These are phyloP conservation scores for Phytophthora colocasiae DNA, from an alignment of 352 stramenopile genomes.

Conservation along the genomic window DNA sequence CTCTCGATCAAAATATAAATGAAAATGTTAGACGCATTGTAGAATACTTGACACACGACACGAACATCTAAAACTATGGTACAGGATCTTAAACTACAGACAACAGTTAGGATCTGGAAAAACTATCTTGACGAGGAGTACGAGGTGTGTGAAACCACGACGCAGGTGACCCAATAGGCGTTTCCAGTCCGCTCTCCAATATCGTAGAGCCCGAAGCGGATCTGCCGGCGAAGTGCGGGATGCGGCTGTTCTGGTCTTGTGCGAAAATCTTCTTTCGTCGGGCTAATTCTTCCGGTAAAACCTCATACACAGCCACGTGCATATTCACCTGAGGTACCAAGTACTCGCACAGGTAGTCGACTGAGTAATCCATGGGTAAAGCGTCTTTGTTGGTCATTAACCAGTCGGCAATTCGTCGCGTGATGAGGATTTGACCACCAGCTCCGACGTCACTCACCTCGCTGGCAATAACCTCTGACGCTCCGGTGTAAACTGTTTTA, in stretches of 20 bases:
- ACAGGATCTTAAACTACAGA: slow-evolving; percentile 17
- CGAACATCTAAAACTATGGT: slow-evolving; percentile 5
- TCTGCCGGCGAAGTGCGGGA: slow-evolving; percentile 30
- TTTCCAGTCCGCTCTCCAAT: slow-evolving; percentile 31
- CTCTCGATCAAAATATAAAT: slow-evolving; percentile 16
- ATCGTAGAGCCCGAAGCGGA: slow-evolving; percentile 33
- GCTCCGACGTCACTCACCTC: slow-evolving; percentile 58
- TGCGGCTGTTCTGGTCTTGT: slow-evolving; percentile 35
- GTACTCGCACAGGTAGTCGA: slow-evolving; percentile 51
- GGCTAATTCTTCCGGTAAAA: slow-evolving; percentile 37
- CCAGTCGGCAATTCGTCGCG: slow-evolving; percentile 54
- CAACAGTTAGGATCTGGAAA: slow-evolving; percentile 11
- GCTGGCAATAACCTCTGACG: slow-evolving; percentile 56
- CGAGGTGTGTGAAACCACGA: slow-evolving; percentile 38
- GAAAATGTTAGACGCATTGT: slow-evolving; percentile 7
- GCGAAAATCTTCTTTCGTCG: slow-evolving; percentile 45
- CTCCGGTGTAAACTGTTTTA: slow-evolving; percentile 57
- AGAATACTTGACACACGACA: not conserved
- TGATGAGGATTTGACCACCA: slow-evolving; percentile 64
- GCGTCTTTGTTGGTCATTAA: slow-evolving; percentile 48
- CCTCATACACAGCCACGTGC: slow-evolving; percentile 44
- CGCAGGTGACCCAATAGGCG: slow-evolving; percentile 27
- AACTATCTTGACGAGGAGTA: slow-evolving; percentile 20
- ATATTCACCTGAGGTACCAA: slow-evolving; percentile 43
- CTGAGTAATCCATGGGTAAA: slow-evolving; percentile 35